Base-by-base conservation (phyloP, 306 rosid genomes). In the Rubus parviflorus region DNA sequence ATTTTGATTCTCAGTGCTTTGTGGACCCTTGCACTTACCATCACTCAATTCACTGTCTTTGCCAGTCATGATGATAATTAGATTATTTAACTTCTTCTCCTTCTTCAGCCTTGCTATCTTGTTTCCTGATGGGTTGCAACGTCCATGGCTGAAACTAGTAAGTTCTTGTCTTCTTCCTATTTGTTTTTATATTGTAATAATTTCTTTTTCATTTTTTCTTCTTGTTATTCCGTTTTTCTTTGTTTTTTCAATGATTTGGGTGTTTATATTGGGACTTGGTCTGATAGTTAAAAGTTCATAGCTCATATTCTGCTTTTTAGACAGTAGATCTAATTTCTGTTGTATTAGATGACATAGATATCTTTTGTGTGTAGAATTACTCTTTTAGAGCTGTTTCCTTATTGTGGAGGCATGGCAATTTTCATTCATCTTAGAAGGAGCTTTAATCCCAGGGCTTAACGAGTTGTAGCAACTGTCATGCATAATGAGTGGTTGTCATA, bases 21-120 rank as follows among this genome's bases (percentile, higher is more conserved):
- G 90, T 91, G 94, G 97, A 88, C 94, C 93, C 85, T 77, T 73
- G 75, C 89, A 80, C 83, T 72, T 54, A 56, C 53, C 75, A 75
- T 79, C 74, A 45, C 42, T 47, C 81, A 22, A 22, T 73, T 84
- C 65, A 15, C 15, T 86, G 82, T 84, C 74, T 68, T 76, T 73
- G 79, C 83, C 81, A 54, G 19, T 63, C 79, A 77, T 67, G 58
- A 52, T 56, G 9, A 37, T 68, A 40, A 49, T 72, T 43, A 47
- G 15, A 64, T 63, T 79, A 52, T 72, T 69, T 68, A n/a, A 38
- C 63, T 49, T 62, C 73, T 68, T 60, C 83, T 46, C 56, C 80
- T 79, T 73, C 83, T 73, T 48, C 41, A 49, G 51, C 51, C 60
- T 14, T 63, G 66, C 5, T 68, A 42, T 75, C 79, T 61, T 42